Percentiles rank a stretch among this genome's conserved stretches.
phyloP scores from a whole-genome alignment of 2,329 filamentous ascomycete genomes.

The Atkinsonella hypoxylon region DNA sequence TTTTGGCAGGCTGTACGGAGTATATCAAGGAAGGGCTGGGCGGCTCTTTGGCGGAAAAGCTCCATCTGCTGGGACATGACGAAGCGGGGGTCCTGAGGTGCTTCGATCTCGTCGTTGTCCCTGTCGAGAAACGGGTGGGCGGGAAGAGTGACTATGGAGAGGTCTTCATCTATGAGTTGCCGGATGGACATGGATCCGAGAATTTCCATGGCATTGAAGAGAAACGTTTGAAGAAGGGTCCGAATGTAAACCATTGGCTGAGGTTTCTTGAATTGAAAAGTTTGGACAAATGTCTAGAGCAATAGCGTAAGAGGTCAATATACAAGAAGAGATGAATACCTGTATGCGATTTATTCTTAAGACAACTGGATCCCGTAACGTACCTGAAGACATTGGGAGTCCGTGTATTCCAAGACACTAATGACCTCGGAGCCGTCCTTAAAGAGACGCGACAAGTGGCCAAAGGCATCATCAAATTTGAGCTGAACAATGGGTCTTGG shows the following conservation, averaged over 20 bases:
- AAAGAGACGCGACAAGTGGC: slow-evolving; percentile 58
- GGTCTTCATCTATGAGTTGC: slow-evolving; percentile 67
- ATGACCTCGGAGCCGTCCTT: slow-evolving; percentile 59
- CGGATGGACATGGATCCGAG: slow-evolving; percentile 57
- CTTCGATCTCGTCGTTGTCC: slow-evolving; percentile 64
- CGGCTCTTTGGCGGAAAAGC: slow-evolving; percentile 45
- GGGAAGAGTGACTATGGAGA: slow-evolving; percentile 66
- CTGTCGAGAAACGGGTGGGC: slow-evolving; percentile 59
- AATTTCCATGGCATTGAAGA: slow-evolving; percentile 62
- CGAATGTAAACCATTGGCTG: slow-evolving; percentile 77
- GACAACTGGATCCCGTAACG: slow-evolving; percentile 13
- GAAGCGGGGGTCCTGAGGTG: slow-evolving; percentile 60
- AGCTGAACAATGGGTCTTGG: slow-evolving; percentile 79
- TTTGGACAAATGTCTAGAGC: slow-evolving; percentile 56
- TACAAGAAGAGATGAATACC: too few species aligned
- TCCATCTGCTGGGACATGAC: slow-evolving; percentile 66
- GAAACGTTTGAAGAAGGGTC: slow-evolving; percentile 62
- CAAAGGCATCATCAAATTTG: slow-evolving; percentile 58
- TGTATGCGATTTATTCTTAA: background rate
- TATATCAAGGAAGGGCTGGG: slow-evolving; percentile 68
- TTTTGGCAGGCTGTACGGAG: slow-evolving; percentile 83
- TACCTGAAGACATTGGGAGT: slow-evolving; percentile 60
- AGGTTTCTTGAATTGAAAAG: slow-evolving; percentile 67
- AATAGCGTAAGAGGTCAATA: background rate
- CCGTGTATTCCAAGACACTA: slow-evolving; percentile 53